These are phyloP conservation scores for Eucalyptus urophylla DNA, from an alignment of 345 rosid genomes.

Conservation along the genomic window DNA sequence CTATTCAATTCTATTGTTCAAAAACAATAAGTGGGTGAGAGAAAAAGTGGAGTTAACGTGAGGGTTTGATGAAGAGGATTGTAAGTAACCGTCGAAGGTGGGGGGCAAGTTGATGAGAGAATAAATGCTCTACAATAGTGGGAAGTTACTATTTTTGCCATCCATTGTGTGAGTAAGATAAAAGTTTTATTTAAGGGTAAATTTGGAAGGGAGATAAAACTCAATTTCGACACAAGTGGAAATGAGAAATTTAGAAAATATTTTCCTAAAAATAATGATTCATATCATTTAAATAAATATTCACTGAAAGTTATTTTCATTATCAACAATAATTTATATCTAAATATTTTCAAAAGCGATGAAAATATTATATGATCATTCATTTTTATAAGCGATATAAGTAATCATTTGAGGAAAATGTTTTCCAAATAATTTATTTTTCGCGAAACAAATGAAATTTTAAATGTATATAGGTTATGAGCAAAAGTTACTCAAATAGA, in stretches of 20 bases:
- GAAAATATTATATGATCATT: neutral
- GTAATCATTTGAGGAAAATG: rapidly evolving
- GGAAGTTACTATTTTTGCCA: neutral
- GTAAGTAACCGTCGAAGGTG: neutral
- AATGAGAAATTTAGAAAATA: too few species aligned
- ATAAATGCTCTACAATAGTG: neutral
- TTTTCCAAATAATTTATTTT: too few species aligned
- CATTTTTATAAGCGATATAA: too few species aligned
- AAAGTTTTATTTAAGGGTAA: neutral
- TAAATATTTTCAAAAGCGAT: too few species aligned
- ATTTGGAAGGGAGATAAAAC: neutral
- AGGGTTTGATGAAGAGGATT: neutral
- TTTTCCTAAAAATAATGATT: too few species aligned
- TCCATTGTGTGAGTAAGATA: neutral
- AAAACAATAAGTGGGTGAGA: neutral
- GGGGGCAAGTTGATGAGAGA: neutral
- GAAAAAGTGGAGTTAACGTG: neutral
- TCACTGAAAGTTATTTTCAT: rapidly evolving
- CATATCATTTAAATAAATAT: too few species aligned
- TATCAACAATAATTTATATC: too few species aligned
- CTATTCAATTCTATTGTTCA: neutral
- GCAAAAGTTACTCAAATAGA: neutral
- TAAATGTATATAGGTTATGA: neutral
- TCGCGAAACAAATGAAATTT: rapidly evolving
- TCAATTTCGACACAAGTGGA: rapidly evolving